Evolutionary conservation across 768 basidiomycete species (phyloP).

Genomic region (Sarcodon sp.): DNA sequence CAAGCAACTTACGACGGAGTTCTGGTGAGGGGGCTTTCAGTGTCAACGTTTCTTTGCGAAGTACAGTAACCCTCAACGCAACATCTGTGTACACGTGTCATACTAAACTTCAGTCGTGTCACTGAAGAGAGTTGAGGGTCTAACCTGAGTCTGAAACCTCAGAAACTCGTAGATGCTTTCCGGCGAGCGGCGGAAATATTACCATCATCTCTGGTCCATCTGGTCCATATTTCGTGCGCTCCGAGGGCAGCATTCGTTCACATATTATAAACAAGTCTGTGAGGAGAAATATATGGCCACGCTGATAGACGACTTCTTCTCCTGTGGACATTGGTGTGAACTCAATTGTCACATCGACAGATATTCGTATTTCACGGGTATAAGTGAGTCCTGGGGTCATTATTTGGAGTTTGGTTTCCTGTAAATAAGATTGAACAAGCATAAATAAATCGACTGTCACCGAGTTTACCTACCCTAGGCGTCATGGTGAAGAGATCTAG

Average conservation of each 20-base stretch:
- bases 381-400: slow-evolving; percentile 67
- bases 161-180: slow-evolving; percentile 74
- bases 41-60: slow-evolving; percentile 77
- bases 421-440: slow-evolving; percentile 2
- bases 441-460: not conserved
- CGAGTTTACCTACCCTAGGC: slow-evolving; percentile 54
- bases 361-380: slow-evolving; percentile 62
- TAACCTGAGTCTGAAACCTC: slow-evolving; percentile 50
- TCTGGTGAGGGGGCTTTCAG: slow-evolving; percentile 48
- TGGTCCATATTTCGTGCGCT: slow-evolving; percentile 33
- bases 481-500: slow-evolving; percentile 95
- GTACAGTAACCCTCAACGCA: slow-evolving; percentile 63
- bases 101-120: not conserved
- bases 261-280: slow-evolving; percentile 90
- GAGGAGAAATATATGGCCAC: slow-evolving; percentile 79
- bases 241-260: slow-evolving; percentile 66
- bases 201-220: slow-evolving; percentile 81
- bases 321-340: slow-evolving; percentile 71
- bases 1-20: slow-evolving; percentile 47
- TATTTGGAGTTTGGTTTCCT: slow-evolving; percentile 91
- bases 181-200: slow-evolving; percentile 89
- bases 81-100: slow-evolving; percentile 34
- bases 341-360: slow-evolving; percentile 57
- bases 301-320: slow-evolving; percentile 56
- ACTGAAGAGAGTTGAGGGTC: slow-evolving; percentile 9